Evolutionary conservation across 2,329 filamentous ascomycete genomes (phyloP).

Genomic region (Colletotrichum kahawae): DNA sequence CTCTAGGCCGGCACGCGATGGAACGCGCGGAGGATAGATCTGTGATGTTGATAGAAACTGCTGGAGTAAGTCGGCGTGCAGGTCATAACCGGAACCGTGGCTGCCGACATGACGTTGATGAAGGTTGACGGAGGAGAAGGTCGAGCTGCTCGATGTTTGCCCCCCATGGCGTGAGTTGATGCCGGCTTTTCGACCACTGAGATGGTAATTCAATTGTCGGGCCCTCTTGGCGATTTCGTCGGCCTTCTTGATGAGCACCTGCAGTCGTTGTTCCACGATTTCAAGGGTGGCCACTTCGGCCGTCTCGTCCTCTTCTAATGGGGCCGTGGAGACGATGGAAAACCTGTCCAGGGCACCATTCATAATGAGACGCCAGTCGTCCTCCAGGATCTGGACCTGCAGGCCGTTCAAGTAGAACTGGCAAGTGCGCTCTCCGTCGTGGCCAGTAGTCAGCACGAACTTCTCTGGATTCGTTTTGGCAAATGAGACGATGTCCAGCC

Average conservation of each 20-base stretch:
- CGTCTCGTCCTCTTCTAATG: conserved; percentile 84
- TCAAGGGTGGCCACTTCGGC: conserved; percentile 85
- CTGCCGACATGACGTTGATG: conserved; percentile 26
- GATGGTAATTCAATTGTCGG: conserved; percentile 79
- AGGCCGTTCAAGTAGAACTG: conserved; percentile 83
- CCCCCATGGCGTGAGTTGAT: conserved; percentile 67
- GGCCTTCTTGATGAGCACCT: conserved; percentile 78
- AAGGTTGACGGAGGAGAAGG: conserved; percentile 39
- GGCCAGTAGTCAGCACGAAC: conserved; percentile 73
- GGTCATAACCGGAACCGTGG: conserved; percentile 44
- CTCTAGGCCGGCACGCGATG: conserved; percentile 21
- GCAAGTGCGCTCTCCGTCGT: conserved; percentile 74
- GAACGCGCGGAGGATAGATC: conserved; percentile 11
- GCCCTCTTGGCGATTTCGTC: conserved; percentile 71
- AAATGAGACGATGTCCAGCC: conserved; percentile 87
- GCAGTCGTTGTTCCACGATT: conserved; percentile 80
- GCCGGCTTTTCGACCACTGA: conserved; percentile 77
- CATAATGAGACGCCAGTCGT: conserved; percentile 84
- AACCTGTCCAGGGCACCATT: conserved; percentile 81
- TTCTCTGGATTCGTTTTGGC: conserved; percentile 80
- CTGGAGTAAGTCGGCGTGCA: conserved; percentile 60
- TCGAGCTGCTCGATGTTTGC: conserved; percentile 38
- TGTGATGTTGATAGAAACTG: conserved; percentile 48
- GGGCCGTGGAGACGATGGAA: conserved; percentile 75
- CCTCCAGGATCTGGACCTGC: conserved; percentile 84